A percentile compares a stretch with the other conserved stretches of the same genome.
phyloP scores from a whole-genome alignment of 2,329 filamentous ascomycete genomes.

The Exophiala bonariae region DNA sequence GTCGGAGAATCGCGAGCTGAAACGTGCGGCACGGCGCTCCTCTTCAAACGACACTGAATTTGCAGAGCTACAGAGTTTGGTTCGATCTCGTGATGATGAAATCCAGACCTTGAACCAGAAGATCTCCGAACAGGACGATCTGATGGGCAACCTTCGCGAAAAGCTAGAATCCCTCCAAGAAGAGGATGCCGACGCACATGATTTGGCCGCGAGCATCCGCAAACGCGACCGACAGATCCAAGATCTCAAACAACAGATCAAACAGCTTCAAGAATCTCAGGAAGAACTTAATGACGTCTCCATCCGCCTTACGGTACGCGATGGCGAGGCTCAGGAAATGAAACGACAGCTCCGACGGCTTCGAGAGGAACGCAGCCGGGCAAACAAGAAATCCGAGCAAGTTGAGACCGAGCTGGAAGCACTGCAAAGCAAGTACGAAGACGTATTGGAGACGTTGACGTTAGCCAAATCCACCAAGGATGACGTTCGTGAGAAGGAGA shows the following conservation, averaged over 20 bases:
- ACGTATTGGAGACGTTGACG: conserved; percentile 52
- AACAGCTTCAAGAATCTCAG: conserved; percentile 54
- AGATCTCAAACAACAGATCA: conserved; percentile 58
- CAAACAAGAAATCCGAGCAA: conserved; percentile 41
- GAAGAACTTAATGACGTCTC: conserved; percentile 57
- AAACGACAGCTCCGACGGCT: conserved; percentile 64
- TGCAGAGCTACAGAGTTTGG: conserved; percentile 45
- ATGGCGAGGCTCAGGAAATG: conserved; percentile 60
- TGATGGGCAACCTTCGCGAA: conserved; percentile 54
- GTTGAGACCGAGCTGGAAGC: conserved; percentile 44
- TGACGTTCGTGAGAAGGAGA: conserved; percentile 59
- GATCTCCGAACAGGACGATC: conserved; percentile 67
- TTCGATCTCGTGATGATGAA: conserved; percentile 49
- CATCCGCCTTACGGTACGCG: conserved; percentile 68
- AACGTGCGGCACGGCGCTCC: conserved; percentile 54
- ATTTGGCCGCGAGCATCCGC: conserved; percentile 68
- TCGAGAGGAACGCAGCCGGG: conserved; percentile 46
- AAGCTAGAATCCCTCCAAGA: conserved; percentile 50
- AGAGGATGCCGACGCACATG: conserved; percentile 61
- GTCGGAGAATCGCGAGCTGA: conserved; percentile 49
- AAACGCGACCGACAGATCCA: conserved; percentile 69
- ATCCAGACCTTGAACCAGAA: conserved; percentile 70
- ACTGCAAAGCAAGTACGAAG: conserved; percentile 63
- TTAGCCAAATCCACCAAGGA: conserved; percentile 39
- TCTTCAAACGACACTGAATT: conserved; percentile 43